Evolutionary conservation across 2,329 filamentous ascomycete genomes (phyloP).

Genomic region (Diaporthe citrichinensis): DNA sequence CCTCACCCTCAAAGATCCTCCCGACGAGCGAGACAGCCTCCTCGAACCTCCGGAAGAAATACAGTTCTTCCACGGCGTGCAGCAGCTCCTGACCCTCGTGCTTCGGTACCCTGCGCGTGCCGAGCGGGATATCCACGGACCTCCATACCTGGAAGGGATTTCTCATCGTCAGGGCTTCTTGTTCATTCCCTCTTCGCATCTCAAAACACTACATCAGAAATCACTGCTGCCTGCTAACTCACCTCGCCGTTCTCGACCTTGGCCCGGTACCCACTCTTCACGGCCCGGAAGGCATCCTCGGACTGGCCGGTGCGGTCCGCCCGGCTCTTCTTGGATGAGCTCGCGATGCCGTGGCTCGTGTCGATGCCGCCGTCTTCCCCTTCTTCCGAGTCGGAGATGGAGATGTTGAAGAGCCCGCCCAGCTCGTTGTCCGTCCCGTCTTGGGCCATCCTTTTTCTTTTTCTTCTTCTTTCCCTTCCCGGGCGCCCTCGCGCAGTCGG

Average conservation of each 20-base stretch:
- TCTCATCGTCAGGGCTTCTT: neutral
- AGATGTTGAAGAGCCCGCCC: conserved; percentile 58
- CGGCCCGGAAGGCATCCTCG: conserved; percentile 63
- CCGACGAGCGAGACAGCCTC: conserved; percentile 60
- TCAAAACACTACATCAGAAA: neutral
- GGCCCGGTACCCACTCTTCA: conserved; percentile 60
- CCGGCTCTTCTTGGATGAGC: conserved; percentile 32
- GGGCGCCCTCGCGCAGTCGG: neutral
- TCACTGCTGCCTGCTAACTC: conserved; percentile 42
- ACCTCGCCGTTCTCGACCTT: conserved; percentile 71
- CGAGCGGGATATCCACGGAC: conserved; percentile 58
- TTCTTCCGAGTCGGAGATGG: conserved; percentile 57
- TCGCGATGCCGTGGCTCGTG: conserved; percentile 26
- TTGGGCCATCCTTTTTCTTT: conserved; percentile 48
- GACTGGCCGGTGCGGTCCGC: conserved; percentile 57
- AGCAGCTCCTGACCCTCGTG: conserved; percentile 64
- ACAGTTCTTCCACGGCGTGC: conserved; percentile 71
- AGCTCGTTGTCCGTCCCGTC: conserved; percentile 48
- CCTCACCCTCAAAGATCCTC: conserved; percentile 51
- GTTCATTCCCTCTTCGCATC: no score
- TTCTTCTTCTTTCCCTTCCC: neutral
- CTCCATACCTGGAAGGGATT: conserved; percentile 57
- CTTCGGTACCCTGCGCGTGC: conserved; percentile 55
- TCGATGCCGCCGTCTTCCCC: conserved; percentile 41
- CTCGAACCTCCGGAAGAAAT: conserved; percentile 64